Evolutionary conservation across 768 basidiomycete genomes (phyloP).

Genomic region (Leccinum olivaceopallidum): DNA sequence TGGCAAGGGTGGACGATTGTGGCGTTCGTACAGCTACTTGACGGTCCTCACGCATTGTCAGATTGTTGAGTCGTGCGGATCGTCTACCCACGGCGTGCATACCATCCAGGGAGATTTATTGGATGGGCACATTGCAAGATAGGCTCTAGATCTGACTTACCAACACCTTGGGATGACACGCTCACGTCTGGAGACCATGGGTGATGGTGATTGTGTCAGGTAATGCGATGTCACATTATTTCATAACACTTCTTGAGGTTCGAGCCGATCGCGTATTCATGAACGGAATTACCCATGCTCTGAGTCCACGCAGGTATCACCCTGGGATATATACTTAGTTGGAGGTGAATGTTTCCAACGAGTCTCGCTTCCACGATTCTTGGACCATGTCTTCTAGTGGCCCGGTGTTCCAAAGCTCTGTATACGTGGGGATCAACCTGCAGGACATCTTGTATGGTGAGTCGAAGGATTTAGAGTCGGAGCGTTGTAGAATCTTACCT

Average conservation of each 20-base stretch:
- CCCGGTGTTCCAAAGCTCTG: conserved; percentile 19
- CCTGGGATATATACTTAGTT: conserved; percentile 11
- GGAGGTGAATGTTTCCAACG: neutral
- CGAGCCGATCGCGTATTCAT: neutral
- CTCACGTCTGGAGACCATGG: neutral
- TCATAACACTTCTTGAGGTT: neutral
- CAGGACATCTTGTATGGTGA: conserved; percentile 29
- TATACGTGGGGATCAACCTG: conserved; percentile 29
- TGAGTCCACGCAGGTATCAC: neutral
- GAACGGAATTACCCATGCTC: neutral
- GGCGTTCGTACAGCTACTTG: neutral
- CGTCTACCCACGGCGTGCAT: neutral
- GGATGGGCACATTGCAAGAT: neutral
- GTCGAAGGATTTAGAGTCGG: neutral
- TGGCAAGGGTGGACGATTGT: neutral
- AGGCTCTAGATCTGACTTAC: neutral
- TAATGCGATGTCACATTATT: neutral
- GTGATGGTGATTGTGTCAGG: neutral
- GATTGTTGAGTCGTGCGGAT: neutral
- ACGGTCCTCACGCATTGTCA: neutral
- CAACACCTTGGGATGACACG: neutral
- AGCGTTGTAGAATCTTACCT: neutral
- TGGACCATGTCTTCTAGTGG: conserved; percentile 21
- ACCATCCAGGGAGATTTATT: neutral
- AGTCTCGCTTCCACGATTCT: neutral